These are phyloP conservation scores for Tinospora cordifolia DNA, from an alignment of 164 flowering plant genomes.

Conservation along the genomic window DNA sequence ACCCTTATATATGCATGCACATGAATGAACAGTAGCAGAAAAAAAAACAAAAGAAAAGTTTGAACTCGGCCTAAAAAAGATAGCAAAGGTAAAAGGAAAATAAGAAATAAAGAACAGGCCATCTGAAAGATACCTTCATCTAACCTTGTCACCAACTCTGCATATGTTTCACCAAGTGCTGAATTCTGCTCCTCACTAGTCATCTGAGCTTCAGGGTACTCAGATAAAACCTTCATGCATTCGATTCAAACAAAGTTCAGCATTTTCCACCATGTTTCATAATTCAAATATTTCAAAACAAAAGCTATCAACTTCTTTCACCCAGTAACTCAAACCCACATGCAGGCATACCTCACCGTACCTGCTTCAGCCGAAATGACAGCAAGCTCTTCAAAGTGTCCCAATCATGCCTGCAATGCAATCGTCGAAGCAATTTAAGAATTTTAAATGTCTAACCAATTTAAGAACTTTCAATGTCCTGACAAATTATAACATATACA, in stretches of 20 bases:
- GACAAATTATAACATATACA: background rate
- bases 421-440: constrained; percentile 1
- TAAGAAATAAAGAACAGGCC: background rate
- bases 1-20: background rate
- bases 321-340: constrained; percentile 15
- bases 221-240: constrained; percentile 55
- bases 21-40: background rate
- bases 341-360: constrained; percentile 60
- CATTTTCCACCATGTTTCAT: background rate
- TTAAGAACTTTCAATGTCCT: too few relatives aligned
- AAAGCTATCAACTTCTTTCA: background rate
- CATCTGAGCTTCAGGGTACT: constrained; percentile 71
- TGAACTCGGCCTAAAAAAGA: background rate
- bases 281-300: background rate
- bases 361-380: constrained; percentile 85
- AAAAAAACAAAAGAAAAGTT: background rate
- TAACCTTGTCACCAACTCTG: constrained; percentile 57
- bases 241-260: constrained; percentile 7
- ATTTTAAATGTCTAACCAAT: background rate
- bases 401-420: constrained; percentile 70
- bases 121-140: constrained; percentile 49
- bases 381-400: constrained; percentile 56
- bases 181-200: constrained; percentile 48
- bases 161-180: constrained; percentile 51
- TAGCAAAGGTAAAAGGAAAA: background rate